Conservation (phyloP, 257 asterid genomes). For the Cruciata laevipes region DNA sequence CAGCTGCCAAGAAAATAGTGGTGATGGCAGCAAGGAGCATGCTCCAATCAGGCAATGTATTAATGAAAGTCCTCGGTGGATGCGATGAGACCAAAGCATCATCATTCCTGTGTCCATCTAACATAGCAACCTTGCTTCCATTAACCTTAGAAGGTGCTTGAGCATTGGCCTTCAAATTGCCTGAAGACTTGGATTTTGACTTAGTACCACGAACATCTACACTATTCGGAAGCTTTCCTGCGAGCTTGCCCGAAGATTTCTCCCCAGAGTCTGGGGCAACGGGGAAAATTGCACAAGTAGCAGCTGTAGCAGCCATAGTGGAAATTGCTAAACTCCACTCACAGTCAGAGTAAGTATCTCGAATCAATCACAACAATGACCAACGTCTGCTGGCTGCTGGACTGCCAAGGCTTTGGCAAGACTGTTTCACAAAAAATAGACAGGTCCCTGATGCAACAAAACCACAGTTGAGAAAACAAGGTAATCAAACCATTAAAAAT, state of each 20-base stretch:
- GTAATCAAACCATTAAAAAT: neutral
- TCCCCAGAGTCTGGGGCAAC: conserved; percentile 52
- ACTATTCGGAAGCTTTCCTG: conserved; percentile 53
- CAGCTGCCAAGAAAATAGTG: conserved; percentile 92
- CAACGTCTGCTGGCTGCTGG: neutral
- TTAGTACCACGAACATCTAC: conserved; percentile 56
- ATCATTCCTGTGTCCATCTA: conserved; percentile 60
- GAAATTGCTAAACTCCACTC: conserved; percentile 12
- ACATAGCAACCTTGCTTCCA: conserved; percentile 76
- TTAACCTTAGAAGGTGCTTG: conserved; percentile 93
- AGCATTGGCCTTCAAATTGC: conserved; percentile 62
- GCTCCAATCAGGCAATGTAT: conserved; percentile 98
- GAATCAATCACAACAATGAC: neutral
- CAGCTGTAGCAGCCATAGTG: conserved; percentile 78
- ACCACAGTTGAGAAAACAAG: neutral
- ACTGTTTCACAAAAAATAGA: conserved; percentile 6
- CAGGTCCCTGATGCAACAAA: conserved; percentile 13
- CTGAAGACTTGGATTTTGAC: conserved; percentile 55
- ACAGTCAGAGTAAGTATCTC: neutral
- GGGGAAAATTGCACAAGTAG: conserved; percentile 59
- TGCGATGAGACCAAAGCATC: conserved; percentile 54
- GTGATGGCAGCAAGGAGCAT: conserved; percentile 97
- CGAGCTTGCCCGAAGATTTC: conserved; percentile 49
- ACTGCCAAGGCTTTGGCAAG: conserved; percentile 6
- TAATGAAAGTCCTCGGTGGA: conserved; percentile 83